Evolutionary conservation across 176 grass and related monocot genomes (phyloP).

Genomic region (Avena sativa): DNA sequence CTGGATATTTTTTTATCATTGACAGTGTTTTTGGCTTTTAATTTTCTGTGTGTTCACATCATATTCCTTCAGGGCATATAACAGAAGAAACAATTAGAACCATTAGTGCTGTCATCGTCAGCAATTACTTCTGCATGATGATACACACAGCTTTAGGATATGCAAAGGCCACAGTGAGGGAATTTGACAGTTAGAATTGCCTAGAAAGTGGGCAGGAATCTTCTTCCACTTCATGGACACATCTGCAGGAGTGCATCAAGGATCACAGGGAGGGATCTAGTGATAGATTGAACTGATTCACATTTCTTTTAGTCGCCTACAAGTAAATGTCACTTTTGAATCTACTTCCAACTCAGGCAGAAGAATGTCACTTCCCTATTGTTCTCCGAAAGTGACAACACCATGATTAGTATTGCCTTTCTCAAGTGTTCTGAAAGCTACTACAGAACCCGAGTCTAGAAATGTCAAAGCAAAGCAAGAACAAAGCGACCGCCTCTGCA

Average conservation of each 20-base stretch:
- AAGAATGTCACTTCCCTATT: constrained; percentile 26
- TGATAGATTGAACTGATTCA: neutral
- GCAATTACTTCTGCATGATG: constrained; percentile 8
- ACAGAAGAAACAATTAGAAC: neutral
- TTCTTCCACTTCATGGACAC: constrained; percentile 20
- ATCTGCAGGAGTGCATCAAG: constrained; percentile 18
- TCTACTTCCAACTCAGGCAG: constrained; percentile 20
- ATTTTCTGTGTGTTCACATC: neutral
- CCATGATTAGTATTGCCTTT: constrained; percentile 36
- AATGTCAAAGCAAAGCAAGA: neutral
- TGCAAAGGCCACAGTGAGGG: constrained; percentile 20
- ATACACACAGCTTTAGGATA: neutral
- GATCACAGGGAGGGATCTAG: constrained; percentile 14
- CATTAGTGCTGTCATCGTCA: neutral
- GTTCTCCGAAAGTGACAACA: constrained; percentile 23
- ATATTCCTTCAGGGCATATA: neutral
- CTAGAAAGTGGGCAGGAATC: constrained; percentile 4
- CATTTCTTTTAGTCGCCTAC: neutral
- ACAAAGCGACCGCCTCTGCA: no score
- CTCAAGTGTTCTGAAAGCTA: constrained; percentile 34
- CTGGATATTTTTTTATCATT: neutral
- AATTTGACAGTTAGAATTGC: constrained; percentile 35
- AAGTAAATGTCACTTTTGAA: constrained; percentile 30
- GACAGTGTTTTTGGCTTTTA: neutral
- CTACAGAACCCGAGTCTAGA: constrained; percentile 10